Evolutionary conservation across 2,329 filamentous ascomycete species (phyloP).

Genomic region (Kalaharituber pfeilii): DNA sequence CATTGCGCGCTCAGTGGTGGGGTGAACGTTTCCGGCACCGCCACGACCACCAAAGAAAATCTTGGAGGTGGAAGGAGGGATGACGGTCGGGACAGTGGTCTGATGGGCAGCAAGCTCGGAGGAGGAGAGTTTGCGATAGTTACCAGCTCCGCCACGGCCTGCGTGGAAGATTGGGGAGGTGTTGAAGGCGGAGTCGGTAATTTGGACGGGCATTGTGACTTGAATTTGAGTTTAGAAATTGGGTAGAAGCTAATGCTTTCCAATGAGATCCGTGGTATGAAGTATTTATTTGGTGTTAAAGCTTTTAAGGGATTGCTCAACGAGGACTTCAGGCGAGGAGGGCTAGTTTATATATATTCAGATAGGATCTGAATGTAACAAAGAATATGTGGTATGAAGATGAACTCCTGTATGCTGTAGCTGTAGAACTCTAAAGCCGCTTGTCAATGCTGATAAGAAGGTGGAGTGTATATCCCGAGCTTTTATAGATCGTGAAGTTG

Average conservation of each 20-base stretch:
- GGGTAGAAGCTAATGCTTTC: background rate
- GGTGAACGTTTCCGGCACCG: slow-evolving; percentile 47
- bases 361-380: no score
- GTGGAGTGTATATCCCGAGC: background rate
- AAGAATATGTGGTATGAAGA: no score
- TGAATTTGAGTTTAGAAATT: slow-evolving; percentile 3
- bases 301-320: no score
- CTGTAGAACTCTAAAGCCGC: background rate
- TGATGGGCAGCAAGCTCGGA: slow-evolving; percentile 33
- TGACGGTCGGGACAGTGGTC: slow-evolving; percentile 32
- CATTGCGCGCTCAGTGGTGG: slow-evolving; percentile 36
- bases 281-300: no score
- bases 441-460: background rate
- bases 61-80: slow-evolving; percentile 30
- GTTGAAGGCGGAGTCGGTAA: slow-evolving; percentile 36
- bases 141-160: slow-evolving; percentile 38
- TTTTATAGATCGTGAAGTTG: no score
- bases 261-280: no score
- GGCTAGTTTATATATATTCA: no score
- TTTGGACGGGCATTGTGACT: slow-evolving; percentile 28
- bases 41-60: slow-evolving; percentile 50
- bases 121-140: slow-evolving; percentile 36
- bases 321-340: no score
- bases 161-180: slow-evolving; percentile 31
- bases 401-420: background rate